These are phyloP conservation scores for Oryza meyeriana DNA, from an alignment of 176 grass and related monocot genomes.

Conservation along the genomic window DNA sequence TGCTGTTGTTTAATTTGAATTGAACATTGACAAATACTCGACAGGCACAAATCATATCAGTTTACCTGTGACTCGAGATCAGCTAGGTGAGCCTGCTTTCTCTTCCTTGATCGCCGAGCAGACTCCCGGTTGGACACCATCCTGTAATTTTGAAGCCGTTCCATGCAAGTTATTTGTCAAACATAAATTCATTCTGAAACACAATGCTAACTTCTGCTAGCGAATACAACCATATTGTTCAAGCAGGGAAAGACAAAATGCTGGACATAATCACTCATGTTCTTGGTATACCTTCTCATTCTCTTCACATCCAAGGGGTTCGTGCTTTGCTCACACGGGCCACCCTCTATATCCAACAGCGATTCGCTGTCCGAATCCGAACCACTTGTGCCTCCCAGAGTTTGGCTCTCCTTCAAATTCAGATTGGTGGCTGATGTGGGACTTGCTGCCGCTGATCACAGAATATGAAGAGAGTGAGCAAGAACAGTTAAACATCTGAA, in stretches of 20 bases:
- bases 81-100: slow-evolving; percentile 85
- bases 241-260: neutral
- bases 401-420: slow-evolving; percentile 61
- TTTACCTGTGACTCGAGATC: slow-evolving; percentile 84
- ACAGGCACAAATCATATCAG: neutral
- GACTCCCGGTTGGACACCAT: slow-evolving; percentile 98
- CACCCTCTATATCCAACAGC: slow-evolving; percentile 50
- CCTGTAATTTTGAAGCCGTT: slow-evolving; percentile 35
- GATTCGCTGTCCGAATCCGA: slow-evolving; percentile 83
- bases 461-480: slow-evolving; percentile 31
- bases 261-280: neutral
- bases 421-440: slow-evolving; percentile 73
- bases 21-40: neutral
- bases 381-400: slow-evolving; percentile 63
- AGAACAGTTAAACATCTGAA: neutral
- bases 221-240: neutral
- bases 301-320: slow-evolving; percentile 59
- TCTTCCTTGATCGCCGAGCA: slow-evolving; percentile 84
- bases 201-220: neutral
- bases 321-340: slow-evolving; percentile 62
- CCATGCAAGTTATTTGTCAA: neutral
- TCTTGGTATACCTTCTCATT: slow-evolving; percentile 62
- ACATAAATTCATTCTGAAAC: neutral
- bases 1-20: neutral
- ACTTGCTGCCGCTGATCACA: slow-evolving; percentile 48